Conservation (phyloP, 306 rosid species). For the Acacia confusa region DNA sequence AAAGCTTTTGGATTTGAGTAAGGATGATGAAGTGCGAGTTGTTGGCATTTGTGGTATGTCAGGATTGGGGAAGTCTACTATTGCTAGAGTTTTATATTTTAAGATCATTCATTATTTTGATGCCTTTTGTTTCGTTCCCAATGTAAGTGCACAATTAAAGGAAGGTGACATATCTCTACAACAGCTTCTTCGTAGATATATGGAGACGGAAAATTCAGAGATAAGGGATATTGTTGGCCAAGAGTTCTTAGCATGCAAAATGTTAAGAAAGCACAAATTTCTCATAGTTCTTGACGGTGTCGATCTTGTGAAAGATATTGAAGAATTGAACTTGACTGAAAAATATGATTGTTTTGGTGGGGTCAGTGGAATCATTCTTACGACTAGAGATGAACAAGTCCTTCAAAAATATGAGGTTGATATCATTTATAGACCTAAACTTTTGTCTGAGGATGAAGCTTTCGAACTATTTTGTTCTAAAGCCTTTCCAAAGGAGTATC, state of each 20-base stretch:
- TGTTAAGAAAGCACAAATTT: neutral
- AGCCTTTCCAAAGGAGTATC: neutral
- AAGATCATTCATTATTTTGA: neutral
- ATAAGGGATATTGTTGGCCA: neutral
- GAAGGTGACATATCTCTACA: neutral
- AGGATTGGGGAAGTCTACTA: neutral
- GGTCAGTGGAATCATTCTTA: neutral
- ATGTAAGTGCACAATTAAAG: neutral
- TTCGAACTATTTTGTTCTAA: neutral
- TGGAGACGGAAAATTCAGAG: neutral
- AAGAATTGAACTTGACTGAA: neutral
- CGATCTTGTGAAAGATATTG: neutral
- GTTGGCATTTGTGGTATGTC: neutral
- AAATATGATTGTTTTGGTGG: neutral
- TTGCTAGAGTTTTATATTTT: neutral
- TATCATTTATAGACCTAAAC: neutral
- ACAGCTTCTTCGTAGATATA: neutral
- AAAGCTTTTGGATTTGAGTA: neutral
- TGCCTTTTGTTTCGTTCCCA: neutral
- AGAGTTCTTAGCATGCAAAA: neutral
- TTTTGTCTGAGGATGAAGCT: neutral
- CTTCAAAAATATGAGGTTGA: neutral
- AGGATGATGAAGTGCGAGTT: neutral
- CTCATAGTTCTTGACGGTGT: constrained; percentile 2
- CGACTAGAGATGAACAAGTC: neutral